Conservation (phyloP, 208 protist species). For the Naegleria fowleri region DNA sequence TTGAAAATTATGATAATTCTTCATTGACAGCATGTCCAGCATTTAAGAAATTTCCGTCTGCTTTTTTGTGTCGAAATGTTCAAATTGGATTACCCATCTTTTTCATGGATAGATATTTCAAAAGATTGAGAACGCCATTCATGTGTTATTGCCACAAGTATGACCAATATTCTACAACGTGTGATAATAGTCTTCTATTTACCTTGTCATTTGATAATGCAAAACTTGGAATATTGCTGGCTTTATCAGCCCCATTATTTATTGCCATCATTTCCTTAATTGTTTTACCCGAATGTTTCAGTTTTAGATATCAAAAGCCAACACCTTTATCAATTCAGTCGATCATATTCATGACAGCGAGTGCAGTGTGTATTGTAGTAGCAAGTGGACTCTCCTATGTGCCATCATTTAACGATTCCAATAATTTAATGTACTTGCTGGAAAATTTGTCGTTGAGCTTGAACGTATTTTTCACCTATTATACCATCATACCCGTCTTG, state of each 20-base stretch:
- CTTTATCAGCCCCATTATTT: too few species aligned
- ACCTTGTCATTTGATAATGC: not conserved
- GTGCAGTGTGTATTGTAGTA: too few species aligned
- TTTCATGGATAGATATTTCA: not conserved
- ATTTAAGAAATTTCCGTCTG: not conserved
- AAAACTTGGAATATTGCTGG: not conserved
- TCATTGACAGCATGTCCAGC: not conserved
- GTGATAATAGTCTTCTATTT: not conserved
- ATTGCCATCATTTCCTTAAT: too few species aligned
- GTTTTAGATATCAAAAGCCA: too few species aligned
- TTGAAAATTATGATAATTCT: not conserved
- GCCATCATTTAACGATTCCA: too few species aligned
- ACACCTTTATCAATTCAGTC: too few species aligned
- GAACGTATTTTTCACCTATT: not conserved
- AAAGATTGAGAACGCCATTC: not conserved
- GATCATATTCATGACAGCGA: too few species aligned
- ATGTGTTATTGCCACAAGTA: not conserved
- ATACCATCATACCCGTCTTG: not conserved
- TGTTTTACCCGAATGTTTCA: too few species aligned
- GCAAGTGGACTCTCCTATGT: too few species aligned
- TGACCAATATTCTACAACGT: not conserved
- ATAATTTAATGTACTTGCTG: too few species aligned
- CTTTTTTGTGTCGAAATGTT: not conserved
- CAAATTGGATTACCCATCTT: not conserved
- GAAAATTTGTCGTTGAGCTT: not conserved